Evolutionary conservation across 2,329 filamentous ascomycete genomes (phyloP), one percentile per base, ranked within the genome.

Genomic region (Ceratocystis colombiana): DNA sequence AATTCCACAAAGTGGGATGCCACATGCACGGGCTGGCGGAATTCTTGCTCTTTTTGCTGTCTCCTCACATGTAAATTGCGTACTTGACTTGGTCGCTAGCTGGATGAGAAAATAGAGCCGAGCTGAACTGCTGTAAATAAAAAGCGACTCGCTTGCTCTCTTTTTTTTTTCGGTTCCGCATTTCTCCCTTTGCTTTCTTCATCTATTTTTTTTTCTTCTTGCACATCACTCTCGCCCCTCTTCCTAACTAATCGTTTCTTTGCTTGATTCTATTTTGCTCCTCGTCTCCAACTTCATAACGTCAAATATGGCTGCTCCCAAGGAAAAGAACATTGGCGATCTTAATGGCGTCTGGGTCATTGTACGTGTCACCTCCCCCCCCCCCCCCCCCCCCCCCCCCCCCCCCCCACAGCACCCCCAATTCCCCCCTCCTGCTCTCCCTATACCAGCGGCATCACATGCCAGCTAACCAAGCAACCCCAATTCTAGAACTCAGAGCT

Each of bases 311-410:
- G 88, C 88, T 70, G 87, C 87, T 68, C 88, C 89, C 66, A 75
- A 81, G 64, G 79, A 80, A 69, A 84, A 87, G 78, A 89, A 81
- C 62, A 80, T 86, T 71, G 80, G 81, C 69, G 80, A 90, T 77
- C 81, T 92, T 71, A 84, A 76, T 71, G 89, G 88, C 69, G 83
- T 81, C 72, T 92, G 86, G 81, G 74, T 79, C 67, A 82, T 92
- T 81, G 88, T 89, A 78, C 71, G 82, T 73, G 55, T 66, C 55
- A 62, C 10, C 41, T 37, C 22, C 28, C 17, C 1, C 48, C 61
- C 46, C 1, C 48, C 61, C 46, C 1, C 48, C 61, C 46, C 1
- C 48, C 61, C 46, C n/a, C n/a, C 22, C 28, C 17, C 22, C 28
- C 17, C 22, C 28, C 17, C 1, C 48, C 61, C 46, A 37, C 17